Evolutionary conservation across 2,329 filamentous ascomycete genomes (phyloP).

Genomic region (Clonostachys rhizophaga): DNA sequence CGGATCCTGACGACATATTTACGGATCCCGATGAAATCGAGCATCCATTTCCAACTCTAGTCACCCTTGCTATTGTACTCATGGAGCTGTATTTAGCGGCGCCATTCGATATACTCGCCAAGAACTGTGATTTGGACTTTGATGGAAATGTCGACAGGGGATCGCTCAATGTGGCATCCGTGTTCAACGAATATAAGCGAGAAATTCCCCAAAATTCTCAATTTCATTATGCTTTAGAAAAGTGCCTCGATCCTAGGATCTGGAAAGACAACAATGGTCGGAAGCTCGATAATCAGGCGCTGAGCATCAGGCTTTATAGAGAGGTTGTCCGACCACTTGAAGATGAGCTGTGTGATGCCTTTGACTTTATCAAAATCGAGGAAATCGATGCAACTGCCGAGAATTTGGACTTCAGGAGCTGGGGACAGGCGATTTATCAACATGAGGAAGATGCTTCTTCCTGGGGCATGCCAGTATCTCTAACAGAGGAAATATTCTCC

Average conservation of each 20-base stretch:
- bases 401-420: conserved; percentile 2
- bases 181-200: background rate
- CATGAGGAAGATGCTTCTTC: too few relatives aligned
- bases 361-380: conserved; percentile 1
- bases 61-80: background rate
- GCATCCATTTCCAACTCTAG: background rate
- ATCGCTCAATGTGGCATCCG: background rate
- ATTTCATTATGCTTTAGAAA: conserved; percentile 1
- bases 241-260: background rate
- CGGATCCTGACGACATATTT: background rate
- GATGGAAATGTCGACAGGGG: background rate
- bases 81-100: conserved; percentile 1
- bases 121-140: background rate
- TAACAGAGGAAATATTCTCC: too few relatives aligned
- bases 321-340: conserved; percentile 1
- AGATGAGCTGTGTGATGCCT: background rate
- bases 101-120: background rate
- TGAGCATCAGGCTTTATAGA: background rate
- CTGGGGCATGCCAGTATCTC: too few relatives aligned
- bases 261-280: conserved; percentile 1
- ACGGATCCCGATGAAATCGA: background rate
- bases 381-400: conserved; percentile 2
- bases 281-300: background rate
- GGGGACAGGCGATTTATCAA: background rate
- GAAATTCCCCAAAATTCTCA: conserved; percentile 1